phyloP scores from a whole-genome alignment of 2,329 filamentous ascomycete genomes.

The Nothopassalora personata region DNA sequence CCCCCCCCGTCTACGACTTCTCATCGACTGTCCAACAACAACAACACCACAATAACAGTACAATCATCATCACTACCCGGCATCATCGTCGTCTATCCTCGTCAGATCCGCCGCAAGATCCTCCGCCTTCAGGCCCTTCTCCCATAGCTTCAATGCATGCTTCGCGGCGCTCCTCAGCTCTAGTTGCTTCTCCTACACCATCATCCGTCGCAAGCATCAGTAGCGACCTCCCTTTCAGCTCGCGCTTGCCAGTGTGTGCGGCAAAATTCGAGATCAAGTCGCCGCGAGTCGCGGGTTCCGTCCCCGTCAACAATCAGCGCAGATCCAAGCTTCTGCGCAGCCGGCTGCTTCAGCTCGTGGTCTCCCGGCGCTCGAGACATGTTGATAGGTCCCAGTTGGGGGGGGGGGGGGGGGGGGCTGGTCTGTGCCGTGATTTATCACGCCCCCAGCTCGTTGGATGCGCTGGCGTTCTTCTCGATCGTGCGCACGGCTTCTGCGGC shows the following conservation, averaged over 20 bases:
- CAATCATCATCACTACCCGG: neutral
- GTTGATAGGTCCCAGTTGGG: neutral
- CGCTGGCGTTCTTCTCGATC: neutral
- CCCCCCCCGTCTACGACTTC: no score
- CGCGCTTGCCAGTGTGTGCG: neutral
- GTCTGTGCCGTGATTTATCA: neutral
- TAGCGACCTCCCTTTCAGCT: neutral
- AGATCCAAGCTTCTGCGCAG: neutral
- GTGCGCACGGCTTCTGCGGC: neutral
- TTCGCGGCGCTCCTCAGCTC: neutral
- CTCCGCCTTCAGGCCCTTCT: neutral
- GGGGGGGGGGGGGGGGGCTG: neutral
- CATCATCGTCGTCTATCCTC: neutral
- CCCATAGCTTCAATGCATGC: neutral
- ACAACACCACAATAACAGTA: neutral
- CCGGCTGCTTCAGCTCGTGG: neutral
- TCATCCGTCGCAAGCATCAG: neutral
- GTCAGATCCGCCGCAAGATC: neutral
- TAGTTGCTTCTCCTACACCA: neutral
- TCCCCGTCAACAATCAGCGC: neutral
- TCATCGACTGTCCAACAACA: neutral
- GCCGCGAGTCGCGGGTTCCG: neutral
- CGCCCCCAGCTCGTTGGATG: neutral
- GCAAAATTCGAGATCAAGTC: neutral
- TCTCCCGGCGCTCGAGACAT: neutral